phyloP scores from a whole-genome alignment of 2,329 filamentous ascomycete species.

The Dothistroma septosporum region DNA sequence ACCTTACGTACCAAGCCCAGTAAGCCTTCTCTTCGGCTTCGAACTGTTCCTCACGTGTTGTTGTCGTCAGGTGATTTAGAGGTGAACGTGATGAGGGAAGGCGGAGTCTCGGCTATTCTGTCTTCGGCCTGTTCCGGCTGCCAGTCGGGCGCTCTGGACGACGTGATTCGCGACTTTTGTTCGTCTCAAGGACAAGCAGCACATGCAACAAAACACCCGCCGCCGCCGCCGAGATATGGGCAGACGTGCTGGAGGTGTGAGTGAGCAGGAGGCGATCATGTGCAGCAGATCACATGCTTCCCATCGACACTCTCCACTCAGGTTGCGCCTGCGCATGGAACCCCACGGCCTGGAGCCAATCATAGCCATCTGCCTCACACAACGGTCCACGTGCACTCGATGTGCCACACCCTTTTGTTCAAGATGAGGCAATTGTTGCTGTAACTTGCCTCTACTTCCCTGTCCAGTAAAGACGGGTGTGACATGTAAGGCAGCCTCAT shows the following conservation, averaged over 20 bases:
- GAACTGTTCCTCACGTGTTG: neutral
- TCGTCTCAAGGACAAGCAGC: neutral
- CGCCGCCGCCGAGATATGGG: neutral
- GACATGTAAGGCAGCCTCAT: neutral
- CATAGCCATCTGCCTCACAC: neutral
- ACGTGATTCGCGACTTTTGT: neutral
- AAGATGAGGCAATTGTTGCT: neutral
- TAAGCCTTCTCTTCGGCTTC: neutral
- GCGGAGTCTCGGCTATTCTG: neutral
- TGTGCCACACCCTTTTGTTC: neutral
- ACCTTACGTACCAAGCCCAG: neutral
- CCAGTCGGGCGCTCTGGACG: neutral
- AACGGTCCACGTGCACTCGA: neutral
- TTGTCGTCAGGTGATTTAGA: neutral
- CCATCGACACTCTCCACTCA: constrained; percentile 4
- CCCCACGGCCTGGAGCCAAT: neutral
- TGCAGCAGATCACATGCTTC: constrained; percentile 5
- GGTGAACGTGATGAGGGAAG: neutral
- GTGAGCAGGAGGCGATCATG: constrained; percentile 2
- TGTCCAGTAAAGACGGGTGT: neutral
- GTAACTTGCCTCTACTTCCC: neutral
- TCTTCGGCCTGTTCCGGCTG: neutral
- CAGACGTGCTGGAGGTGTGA: neutral
- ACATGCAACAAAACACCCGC: neutral
- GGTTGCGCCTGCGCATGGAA: neutral